Evolutionary conservation across 768 basidiomycete genomes (phyloP).

Genomic region (Boletus sp.): DNA sequence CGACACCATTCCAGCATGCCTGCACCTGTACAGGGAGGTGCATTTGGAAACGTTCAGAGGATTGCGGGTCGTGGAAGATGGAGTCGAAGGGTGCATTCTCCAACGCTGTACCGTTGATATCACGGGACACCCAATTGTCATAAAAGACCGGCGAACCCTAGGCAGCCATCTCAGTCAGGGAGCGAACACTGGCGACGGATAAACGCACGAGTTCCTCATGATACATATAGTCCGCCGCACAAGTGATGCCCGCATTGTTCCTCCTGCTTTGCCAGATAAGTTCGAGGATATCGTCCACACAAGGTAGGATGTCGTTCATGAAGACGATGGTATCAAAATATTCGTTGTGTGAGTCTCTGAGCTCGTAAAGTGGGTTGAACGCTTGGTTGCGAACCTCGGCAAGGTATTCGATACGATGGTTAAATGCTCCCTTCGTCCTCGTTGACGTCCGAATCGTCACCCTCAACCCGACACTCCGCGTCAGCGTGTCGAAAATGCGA

Average conservation of each 20-base stretch:
- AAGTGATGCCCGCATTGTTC: conserved; percentile 98
- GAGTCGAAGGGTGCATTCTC: conserved; percentile 97
- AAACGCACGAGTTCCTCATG: conserved; percentile 83
- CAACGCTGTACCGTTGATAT: conserved; percentile 97
- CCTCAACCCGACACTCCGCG: conserved; percentile 84
- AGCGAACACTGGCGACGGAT: neutral
- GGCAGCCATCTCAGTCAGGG: neutral
- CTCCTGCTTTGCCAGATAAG: conserved; percentile 91
- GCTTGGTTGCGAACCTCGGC: conserved; percentile 99
- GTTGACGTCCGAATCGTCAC: conserved; percentile 90
- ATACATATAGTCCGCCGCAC: conserved; percentile 99
- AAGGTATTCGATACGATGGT: conserved; percentile 99
- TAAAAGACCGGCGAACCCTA: conserved; percentile 90
- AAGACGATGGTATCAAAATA: conserved; percentile 96
- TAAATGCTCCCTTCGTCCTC: conserved; percentile 93
- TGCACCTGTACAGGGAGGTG: conserved; percentile 97
- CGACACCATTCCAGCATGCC: conserved; percentile 98
- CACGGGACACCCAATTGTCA: conserved; percentile 97
- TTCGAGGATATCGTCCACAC: conserved; percentile 95
- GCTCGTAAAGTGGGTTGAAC: conserved; percentile 91
- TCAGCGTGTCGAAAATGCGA: conserved; percentile 91
- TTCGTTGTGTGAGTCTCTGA: conserved; percentile 88
- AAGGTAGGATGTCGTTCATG: conserved; percentile 99
- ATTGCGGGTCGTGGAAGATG: conserved; percentile 83
- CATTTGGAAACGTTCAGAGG: conserved; percentile 77